These are phyloP conservation scores for Aspergillus taichungensis DNA, from an alignment of 495 filamentous ascomycete species.

Conservation along the genomic window DNA sequence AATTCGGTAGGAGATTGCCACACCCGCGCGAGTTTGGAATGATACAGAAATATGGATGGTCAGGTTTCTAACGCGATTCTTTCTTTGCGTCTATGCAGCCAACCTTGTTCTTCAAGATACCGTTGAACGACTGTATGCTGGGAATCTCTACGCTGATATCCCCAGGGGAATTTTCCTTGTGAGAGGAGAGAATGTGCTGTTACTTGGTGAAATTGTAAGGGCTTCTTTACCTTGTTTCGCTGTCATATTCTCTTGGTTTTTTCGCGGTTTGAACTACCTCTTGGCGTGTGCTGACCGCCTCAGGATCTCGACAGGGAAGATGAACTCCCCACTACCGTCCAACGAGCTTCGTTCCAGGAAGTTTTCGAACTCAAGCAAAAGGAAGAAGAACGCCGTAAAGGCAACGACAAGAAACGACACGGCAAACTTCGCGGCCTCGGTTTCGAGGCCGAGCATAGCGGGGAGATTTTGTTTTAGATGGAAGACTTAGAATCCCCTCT, in stretches of 20 bases:
- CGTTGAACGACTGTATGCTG: slow-evolving; percentile 72
- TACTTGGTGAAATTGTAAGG: slow-evolving; percentile 82
- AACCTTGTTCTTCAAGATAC: slow-evolving; percentile 93
- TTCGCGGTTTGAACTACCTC: background rate
- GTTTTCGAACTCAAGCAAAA: slow-evolving; percentile 67
- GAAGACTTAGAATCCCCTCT: background rate
- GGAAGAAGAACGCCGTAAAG: slow-evolving; percentile 58
- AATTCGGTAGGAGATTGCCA: slow-evolving; percentile 63
- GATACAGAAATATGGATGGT: slow-evolving; percentile 1
- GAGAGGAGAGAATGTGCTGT: slow-evolving; percentile 83
- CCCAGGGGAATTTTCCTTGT: slow-evolving; percentile 78
- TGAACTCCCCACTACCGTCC: slow-evolving; percentile 62
- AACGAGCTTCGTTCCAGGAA: slow-evolving; percentile 55
- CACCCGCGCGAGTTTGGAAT: slow-evolving; percentile 3
- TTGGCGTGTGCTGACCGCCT: slow-evolving; percentile 1
- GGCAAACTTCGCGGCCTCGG: slow-evolving; percentile 64
- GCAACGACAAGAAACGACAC: slow-evolving; percentile 57
- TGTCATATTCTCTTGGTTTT: background rate
- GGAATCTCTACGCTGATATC: slow-evolving; percentile 68
- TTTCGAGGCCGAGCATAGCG: slow-evolving; percentile 79
- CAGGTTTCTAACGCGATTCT: background rate
- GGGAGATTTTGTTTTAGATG: slow-evolving; percentile 59
- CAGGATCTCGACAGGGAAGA: slow-evolving; percentile 92
- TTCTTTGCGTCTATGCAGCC: slow-evolving; percentile 42
- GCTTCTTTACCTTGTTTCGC: background rate